These are phyloP conservation scores for Chalciporus chontae DNA, from an alignment of 768 basidiomycete genomes.

Conservation along the genomic window DNA sequence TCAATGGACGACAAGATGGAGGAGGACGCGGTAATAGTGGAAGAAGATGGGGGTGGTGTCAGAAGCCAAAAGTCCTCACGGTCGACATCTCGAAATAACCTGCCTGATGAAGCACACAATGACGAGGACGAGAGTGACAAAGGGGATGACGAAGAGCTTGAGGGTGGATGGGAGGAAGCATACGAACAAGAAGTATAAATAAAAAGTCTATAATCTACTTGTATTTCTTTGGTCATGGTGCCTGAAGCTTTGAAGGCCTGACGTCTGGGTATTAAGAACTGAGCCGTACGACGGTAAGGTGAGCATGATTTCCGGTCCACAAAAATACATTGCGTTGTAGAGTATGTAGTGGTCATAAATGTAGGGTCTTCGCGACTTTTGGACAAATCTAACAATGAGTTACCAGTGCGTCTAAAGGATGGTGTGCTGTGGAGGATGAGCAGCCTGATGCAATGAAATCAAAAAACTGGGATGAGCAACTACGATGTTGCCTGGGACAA, in stretches of 20 bases:
- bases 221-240: neutral
- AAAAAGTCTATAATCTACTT: neutral
- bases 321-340: constrained; percentile 21
- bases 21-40: constrained; percentile 34
- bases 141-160: constrained; percentile 31
- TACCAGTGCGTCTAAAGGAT: constrained; percentile 20
- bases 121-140: constrained; percentile 37
- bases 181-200: constrained; percentile 70
- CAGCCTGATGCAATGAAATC: constrained; percentile 4
- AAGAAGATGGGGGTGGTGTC: constrained; percentile 40
- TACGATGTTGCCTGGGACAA: constrained; percentile 31
- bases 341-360: constrained; percentile 25
- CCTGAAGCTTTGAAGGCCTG: no score
- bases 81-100: constrained; percentile 12
- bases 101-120: constrained; percentile 3
- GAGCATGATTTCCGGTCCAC: constrained; percentile 3
- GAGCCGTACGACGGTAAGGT: neutral
- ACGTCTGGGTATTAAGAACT: neutral
- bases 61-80: constrained; percentile 32
- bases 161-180: constrained; percentile 43
- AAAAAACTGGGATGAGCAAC: constrained; percentile 3
- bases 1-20: constrained; percentile 49
- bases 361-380: constrained; percentile 24
- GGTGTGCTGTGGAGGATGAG: constrained; percentile 5
- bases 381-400: constrained; percentile 20